A percentile compares a stretch with the other conserved stretches of the same genome.
Conservation (phyloP, 108 stramenopile species). For the Parmales sp. region DNA sequence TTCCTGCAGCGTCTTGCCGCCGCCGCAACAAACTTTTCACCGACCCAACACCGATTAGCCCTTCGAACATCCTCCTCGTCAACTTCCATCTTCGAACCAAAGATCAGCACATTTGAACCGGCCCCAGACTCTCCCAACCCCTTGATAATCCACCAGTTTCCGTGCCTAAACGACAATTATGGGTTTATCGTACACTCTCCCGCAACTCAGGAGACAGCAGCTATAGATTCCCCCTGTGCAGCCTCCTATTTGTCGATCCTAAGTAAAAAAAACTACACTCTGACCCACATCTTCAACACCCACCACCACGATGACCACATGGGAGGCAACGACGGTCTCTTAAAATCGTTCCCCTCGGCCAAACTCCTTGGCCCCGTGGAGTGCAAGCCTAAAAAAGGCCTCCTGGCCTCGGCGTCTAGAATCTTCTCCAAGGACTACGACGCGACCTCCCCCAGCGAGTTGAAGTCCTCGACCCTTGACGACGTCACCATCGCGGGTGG, state of each 20-base stretch:
- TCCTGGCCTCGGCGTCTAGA: conserved; percentile 34
- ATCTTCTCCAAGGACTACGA: too few relatives aligned
- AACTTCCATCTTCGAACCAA: too few relatives aligned
- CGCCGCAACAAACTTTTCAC: too few relatives aligned
- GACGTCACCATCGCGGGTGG: conserved; percentile 40
- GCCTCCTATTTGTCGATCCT: conserved; percentile 42
- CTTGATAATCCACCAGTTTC: conserved; percentile 36
- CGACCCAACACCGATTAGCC: too few relatives aligned
- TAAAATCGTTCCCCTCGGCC: conserved; percentile 18
- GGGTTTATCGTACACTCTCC: conserved; percentile 62
- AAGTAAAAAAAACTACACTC: conserved; percentile 46
- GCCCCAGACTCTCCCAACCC: not conserved
- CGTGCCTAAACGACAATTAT: conserved; percentile 61
- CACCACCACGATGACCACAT: conserved; percentile 67
- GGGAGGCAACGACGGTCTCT: conserved; percentile 58
- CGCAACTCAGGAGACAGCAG: conserved; percentile 56
- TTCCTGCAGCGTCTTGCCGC: too few relatives aligned
- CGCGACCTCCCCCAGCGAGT: too few relatives aligned
- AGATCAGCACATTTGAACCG: too few relatives aligned
- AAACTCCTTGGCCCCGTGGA: conserved; percentile 48
- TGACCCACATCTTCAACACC: conserved; percentile 72
- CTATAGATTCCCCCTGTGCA: conserved; percentile 66
- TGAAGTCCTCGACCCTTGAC: conserved; percentile 51
- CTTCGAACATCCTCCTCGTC: too few relatives aligned
- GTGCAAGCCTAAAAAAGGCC: conserved; percentile 53